phyloP scores from a whole-genome alignment of 345 rosid species.

The Melastoma malabathricum region DNA sequence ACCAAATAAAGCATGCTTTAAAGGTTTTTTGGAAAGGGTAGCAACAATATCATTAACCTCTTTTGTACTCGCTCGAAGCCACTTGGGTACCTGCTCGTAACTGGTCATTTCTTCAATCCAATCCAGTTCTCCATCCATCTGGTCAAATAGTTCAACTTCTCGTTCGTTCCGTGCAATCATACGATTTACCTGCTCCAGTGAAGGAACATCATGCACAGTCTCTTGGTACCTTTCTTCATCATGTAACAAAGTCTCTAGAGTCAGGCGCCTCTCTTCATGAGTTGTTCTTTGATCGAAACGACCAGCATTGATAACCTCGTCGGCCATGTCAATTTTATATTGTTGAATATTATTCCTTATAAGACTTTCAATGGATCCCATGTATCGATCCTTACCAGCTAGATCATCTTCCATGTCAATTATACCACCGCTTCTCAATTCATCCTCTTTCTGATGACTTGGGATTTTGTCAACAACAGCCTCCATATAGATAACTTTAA shows the following conservation, averaged over 20 bases:
- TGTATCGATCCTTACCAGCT: conserved; percentile 94
- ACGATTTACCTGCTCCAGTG: conserved; percentile 81
- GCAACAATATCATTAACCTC: conserved; percentile 69
- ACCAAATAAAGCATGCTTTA: conserved; percentile 45
- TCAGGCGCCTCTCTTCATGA: conserved; percentile 96
- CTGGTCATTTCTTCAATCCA: conserved; percentile 93
- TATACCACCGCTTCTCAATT: conserved; percentile 70
- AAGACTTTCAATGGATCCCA: conserved; percentile 97
- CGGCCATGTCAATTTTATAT: conserved; percentile 99
- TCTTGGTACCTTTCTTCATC: conserved; percentile 99
- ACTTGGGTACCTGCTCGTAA: conserved; percentile 90
- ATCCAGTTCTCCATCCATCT: conserved; percentile 97
- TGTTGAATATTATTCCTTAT: conserved; percentile 98
- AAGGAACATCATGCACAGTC: conserved; percentile 97
- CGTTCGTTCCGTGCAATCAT: conserved; percentile 98
- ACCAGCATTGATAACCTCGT: conserved; percentile 99
- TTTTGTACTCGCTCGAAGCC: conserved; percentile 81
- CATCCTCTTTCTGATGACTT: conserved; percentile 93
- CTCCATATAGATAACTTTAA: conserved; percentile 97
- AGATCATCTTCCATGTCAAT: conserved; percentile 89
- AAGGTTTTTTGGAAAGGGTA: conserved; percentile 79
- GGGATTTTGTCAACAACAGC: conserved; percentile 91
- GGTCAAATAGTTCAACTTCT: conserved; percentile 94
- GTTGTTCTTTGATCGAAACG: conserved; percentile 99
- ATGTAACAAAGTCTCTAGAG: conserved; percentile 92